Conservation (phyloP, 495 filamentous ascomycete genomes). For the Astrocystis sublimbata region DNA sequence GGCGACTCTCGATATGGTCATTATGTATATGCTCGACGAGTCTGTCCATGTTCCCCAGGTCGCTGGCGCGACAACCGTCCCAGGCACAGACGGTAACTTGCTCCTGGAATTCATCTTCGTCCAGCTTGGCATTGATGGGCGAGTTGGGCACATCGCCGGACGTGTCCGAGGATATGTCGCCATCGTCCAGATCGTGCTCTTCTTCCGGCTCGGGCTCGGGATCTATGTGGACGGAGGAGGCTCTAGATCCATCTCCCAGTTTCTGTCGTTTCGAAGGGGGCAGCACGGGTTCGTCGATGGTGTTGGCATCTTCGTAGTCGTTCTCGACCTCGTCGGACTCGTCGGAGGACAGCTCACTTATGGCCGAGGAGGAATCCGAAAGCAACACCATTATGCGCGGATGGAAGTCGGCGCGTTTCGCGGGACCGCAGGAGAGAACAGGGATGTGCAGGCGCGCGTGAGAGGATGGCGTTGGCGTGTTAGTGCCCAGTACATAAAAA, state of each 20-base stretch:
- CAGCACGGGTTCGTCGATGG: constrained; percentile 35
- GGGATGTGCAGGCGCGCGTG: no score
- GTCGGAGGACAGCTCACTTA: constrained; percentile 40
- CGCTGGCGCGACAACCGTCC: constrained; percentile 79
- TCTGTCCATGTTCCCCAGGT: constrained; percentile 89
- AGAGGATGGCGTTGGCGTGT: constrained; percentile 5
- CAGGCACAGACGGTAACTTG: constrained; percentile 89
- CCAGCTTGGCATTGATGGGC: constrained; percentile 60
- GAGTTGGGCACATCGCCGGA: constrained; percentile 79
- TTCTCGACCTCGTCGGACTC: constrained; percentile 51
- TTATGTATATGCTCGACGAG: constrained; percentile 92
- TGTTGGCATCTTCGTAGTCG: constrained; percentile 45
- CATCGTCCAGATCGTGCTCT: constrained; percentile 41
- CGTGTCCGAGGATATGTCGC: constrained; percentile 82
- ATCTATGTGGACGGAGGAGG: constrained; percentile 47
- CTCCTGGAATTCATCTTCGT: constrained; percentile 82
- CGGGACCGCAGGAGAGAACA: background rate
- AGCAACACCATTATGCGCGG: constrained; percentile 29
- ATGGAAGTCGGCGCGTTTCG: background rate
- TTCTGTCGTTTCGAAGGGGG: constrained; percentile 56
- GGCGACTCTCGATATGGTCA: constrained; percentile 80
- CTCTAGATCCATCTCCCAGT: constrained; percentile 43
- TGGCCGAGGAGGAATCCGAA: constrained; percentile 33
- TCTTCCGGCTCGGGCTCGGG: constrained; percentile 43
- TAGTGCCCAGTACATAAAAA: background rate